Conservation (phyloP, 169 alveolate genomes). For the Cystoisospora suis region DNA sequence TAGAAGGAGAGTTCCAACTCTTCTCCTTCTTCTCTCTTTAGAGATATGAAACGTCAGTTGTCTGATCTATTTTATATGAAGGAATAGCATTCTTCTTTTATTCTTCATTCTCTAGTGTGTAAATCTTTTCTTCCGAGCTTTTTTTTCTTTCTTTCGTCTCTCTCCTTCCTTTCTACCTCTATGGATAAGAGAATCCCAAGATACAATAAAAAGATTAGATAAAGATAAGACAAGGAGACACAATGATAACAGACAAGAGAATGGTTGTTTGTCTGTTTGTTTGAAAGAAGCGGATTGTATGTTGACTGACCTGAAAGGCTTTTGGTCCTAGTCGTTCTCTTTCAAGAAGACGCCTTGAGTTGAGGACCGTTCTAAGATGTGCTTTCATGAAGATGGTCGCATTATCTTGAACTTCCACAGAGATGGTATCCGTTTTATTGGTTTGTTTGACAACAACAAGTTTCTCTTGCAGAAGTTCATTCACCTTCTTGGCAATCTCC, state of each 20-base stretch:
- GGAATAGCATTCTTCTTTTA: no score
- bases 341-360: constrained; percentile 92
- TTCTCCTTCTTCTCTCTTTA: no score
- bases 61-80: no score
- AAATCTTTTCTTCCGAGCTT: background rate
- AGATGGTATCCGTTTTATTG: constrained; percentile 66
- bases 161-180: constrained; percentile 2
- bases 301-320: constrained; percentile 69
- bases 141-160: background rate
- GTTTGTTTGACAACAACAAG: constrained; percentile 78
- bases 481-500: constrained; percentile 80
- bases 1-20: no score
- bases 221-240: no score
- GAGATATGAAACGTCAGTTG: no score
- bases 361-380: constrained; percentile 92
- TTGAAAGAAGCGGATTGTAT: background rate
- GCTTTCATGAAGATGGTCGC: constrained; percentile 90
- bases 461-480: constrained; percentile 76
- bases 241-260: no score
- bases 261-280: no score
- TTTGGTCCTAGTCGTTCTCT: constrained; percentile 92
- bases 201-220: no score
- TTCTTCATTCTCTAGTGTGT: no score
- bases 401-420: constrained; percentile 91
- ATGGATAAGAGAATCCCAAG: no score